These are phyloP conservation scores for Dorcoceras hygrometricum DNA, from an alignment of 257 asterid genomes.

Conservation along the genomic window DNA sequence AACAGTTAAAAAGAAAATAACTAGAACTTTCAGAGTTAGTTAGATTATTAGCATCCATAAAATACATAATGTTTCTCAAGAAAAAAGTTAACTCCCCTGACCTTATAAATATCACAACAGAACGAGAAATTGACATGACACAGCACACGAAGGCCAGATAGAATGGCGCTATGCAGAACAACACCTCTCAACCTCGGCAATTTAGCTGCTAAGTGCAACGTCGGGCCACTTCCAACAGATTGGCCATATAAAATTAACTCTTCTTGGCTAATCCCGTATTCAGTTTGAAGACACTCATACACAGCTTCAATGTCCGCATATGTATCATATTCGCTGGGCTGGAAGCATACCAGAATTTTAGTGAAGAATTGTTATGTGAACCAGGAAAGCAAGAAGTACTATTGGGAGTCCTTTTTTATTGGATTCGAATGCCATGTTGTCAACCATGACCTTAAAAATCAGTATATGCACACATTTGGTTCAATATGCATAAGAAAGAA, in stretches of 20 bases:
- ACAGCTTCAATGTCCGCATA: constrained; percentile 98
- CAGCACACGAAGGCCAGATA: constrained; percentile 97
- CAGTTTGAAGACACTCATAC: constrained; percentile 86
- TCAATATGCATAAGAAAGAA: neutral
- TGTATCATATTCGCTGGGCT: constrained; percentile 94
- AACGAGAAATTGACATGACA: constrained; percentile 85
- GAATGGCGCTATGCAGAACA: constrained; percentile 96
- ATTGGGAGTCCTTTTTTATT: neutral
- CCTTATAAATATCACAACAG: constrained; percentile 96
- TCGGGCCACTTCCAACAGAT: constrained; percentile 99
- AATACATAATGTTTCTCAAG: neutral
- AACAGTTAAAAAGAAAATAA: constrained; percentile 19
- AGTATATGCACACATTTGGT: neutral
- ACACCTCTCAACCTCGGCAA: constrained; percentile 96
- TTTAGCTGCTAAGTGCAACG: constrained; percentile 87
- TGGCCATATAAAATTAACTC: constrained; percentile 89
- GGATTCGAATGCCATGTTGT: neutral
- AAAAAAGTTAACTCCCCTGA: constrained; percentile 22
- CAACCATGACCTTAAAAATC: neutral
- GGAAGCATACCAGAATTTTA: constrained; percentile 24
- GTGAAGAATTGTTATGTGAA: neutral
- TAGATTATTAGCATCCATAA: neutral
- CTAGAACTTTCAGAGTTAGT: constrained; percentile 12
- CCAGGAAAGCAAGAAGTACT: neutral
- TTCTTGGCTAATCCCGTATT: constrained; percentile 92